phyloP scores from a whole-genome alignment of 2,329 filamentous ascomycete species.

The Cyphellophora europaea region DNA sequence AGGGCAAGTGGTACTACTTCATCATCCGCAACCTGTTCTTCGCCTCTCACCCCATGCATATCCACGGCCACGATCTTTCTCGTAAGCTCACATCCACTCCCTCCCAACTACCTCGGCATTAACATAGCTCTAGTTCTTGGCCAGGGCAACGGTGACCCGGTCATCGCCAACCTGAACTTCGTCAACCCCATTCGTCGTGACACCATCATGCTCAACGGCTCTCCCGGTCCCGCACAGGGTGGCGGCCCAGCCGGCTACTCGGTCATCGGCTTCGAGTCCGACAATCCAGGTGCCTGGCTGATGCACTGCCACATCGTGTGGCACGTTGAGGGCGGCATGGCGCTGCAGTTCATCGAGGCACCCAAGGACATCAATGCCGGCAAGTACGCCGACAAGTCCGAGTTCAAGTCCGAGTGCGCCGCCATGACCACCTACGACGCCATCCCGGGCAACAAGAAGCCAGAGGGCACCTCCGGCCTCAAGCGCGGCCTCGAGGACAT shows the following conservation, averaged over 20 bases:
- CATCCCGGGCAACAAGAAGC: background rate
- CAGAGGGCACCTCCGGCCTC: background rate
- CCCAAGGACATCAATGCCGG: constrained; percentile 17
- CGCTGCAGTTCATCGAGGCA: constrained; percentile 23
- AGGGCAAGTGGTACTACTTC: constrained; percentile 6
- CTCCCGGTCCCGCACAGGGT: constrained; percentile 17
- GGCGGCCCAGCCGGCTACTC: constrained; percentile 24
- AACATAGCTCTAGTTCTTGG: constrained; percentile 35
- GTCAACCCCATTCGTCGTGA: constrained; percentile 3
- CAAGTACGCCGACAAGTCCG: constrained; percentile 8
- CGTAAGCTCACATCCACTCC: too few relatives aligned
- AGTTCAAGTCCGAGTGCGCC: background rate
- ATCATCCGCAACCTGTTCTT: constrained; percentile 16
- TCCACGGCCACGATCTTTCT: constrained; percentile 25
- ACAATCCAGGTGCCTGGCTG: constrained; percentile 28
- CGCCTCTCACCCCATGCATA: constrained; percentile 29
- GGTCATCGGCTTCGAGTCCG: constrained; percentile 25
- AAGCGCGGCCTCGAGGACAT: background rate
- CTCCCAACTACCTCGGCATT: too few relatives aligned
- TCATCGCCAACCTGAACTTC: constrained; percentile 13
- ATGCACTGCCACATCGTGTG: constrained; percentile 29
- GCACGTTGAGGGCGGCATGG: constrained; percentile 23
- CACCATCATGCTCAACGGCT: constrained; percentile 11
- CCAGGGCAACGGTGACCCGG: constrained; percentile 30
- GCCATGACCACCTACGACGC: background rate